Base-by-base conservation (phyloP, 2,329 filamentous ascomycete species). In the Penicillium freii region DNA sequence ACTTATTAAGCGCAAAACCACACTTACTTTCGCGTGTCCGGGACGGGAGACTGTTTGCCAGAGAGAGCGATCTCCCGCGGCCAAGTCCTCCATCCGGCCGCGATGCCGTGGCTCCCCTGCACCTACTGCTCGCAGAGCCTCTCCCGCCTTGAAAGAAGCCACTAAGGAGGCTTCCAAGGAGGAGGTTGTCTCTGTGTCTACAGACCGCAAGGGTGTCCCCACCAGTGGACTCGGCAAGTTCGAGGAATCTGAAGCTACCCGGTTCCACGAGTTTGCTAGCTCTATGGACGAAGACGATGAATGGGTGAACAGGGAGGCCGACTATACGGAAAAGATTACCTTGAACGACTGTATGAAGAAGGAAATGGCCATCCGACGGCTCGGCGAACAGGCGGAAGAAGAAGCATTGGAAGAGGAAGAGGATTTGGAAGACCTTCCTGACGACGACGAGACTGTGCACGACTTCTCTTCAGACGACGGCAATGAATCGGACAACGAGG, bases 221-320 rank as follows among this genome's bases (percentile, higher is more conserved):
- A 71, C 69, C 8, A 70, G 68, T 51, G 74, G 75, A 15, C 58
- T 76, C 21, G 73, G 73, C 31, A 72, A 73, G 50, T 76, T 77
- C 39, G 71, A 77, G 56, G 71, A 73, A 42, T 77, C 75, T 4
- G 76, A 78, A 62, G 75, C 73, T 3, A 77, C 74, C 36, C 71
- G 75, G 48, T 97, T 97, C 71, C 91, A 97, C 72, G 93, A 96
- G 69, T 97, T 97, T 72, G 93, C 91, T 43, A 92, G 89, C 71
- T 92, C 90, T 49, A 82, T 87, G 57, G 82, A 88, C 40, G 86
- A 91, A 57, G 89, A 94, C 60, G 92, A 97, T 57, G 92, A 96
- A 67, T 99, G 94, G 94, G 90, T 95, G 31, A 86, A 88, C 55
- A 88, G 90, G 67, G 80, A 84, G 34, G 81, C 83, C 8, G 83